Evolutionary conservation across 495 filamentous ascomycete species (phyloP), one percentile per base, ranked within the genome.

Genomic region (Cercophora sp.): DNA sequence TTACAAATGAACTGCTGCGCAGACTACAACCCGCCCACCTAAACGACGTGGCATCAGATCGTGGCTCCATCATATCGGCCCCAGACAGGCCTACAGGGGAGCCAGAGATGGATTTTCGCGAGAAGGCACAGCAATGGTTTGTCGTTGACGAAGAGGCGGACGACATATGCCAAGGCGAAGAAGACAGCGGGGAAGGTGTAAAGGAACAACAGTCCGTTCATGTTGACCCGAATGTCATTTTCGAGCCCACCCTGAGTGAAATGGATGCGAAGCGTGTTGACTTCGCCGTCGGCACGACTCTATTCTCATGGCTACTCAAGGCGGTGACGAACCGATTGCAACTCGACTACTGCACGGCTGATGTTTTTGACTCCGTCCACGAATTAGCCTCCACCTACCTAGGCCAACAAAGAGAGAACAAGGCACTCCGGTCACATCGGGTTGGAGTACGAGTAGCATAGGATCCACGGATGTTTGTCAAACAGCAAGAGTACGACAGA

Each of bases 401-500:
- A 16, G 22, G 8, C 5, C 49, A 32, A 10, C 11, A 42, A 15
- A 16, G 49, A 23, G 49, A 39, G 43, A 52, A 27, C 18, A 26
- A 39, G 25, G 49, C 49, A n/a, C 39, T 52, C 4, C 25, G 49
- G 1, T 6, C 49, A 1, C 36, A 52, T 1, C 6, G 24, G 22
- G 40, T 35, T 15, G 19, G 0, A 8, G 1, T 52, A 18, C 25
- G 37, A 16, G 24, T 52, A 32, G 4, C n/a, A 3, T 52, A 39
- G 49, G 37, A 52, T n/a, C 49, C 49, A 18, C 36, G 36, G 6
- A 3, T 5, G 8, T 52, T 52, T 16, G 29, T 43, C 37, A 9
- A 43, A 15, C 5, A 52, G 35, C 49, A 52, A n/a, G 37, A 32
- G 5, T 43, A 43, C 18, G 37, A 32, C 4, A 39, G 49, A 22